These are phyloP conservation scores for Solanum piurae DNA, from an alignment of 257 asterid genomes.

Conservation along the genomic window DNA sequence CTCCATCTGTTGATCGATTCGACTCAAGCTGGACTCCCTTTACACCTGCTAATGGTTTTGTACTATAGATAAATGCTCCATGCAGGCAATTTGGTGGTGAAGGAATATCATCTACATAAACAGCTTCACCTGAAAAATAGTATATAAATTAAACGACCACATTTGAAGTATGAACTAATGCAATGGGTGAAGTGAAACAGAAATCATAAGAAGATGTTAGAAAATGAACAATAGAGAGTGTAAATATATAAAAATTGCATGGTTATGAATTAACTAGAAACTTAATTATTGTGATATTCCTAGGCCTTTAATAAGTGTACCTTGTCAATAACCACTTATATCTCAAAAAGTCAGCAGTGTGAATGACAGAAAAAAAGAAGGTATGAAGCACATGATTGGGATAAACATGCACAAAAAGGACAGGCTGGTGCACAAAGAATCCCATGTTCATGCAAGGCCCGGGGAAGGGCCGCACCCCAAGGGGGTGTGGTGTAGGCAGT, in stretches of 20 bases:
- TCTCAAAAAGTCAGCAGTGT: no score
- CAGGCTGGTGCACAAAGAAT: no score
- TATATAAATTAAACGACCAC: not conserved
- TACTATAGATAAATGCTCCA: constrained; percentile 64
- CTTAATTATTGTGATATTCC: not conserved
- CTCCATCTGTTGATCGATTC: constrained; percentile 19
- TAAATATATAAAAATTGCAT: no score
- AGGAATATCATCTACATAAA: constrained; percentile 66
- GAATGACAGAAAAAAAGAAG: no score
- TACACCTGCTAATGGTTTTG: constrained; percentile 44
- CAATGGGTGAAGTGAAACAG: not conserved
- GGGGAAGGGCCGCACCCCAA: no score
- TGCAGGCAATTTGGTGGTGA: constrained; percentile 54
- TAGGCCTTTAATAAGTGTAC: no score
- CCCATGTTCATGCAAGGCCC: no score
- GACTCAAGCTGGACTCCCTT: constrained; percentile 28
- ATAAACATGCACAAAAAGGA: no score
- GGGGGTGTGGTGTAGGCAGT: no score
- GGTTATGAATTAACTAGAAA: no score
- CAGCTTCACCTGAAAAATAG: constrained; percentile 57
- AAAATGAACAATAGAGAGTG: not conserved
- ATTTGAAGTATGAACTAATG: not conserved
- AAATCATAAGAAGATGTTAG: not conserved
- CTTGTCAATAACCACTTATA: no score
- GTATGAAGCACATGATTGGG: no score